phyloP scores from a whole-genome alignment of 2,329 filamentous ascomycete species.

The Cordyceps pruinosa region DNA sequence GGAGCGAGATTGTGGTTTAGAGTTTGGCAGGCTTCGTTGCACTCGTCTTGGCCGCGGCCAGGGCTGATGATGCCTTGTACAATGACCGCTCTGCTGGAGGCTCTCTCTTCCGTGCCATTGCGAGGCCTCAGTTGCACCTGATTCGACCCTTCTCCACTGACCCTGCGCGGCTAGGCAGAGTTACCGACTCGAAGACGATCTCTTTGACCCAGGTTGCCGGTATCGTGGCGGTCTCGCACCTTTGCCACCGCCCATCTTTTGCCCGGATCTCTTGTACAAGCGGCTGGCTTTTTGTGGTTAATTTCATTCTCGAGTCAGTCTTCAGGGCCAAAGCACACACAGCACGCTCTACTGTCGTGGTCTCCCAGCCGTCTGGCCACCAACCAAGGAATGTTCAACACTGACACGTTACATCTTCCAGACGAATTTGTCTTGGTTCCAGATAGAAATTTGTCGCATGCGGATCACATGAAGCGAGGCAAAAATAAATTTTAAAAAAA shows the following conservation, averaged over 20 bases:
- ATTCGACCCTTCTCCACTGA: not conserved
- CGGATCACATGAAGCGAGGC: too few relatives aligned
- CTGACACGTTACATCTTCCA: not conserved
- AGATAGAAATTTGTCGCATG: not conserved
- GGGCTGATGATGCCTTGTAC: not conserved
- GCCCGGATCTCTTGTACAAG: not conserved
- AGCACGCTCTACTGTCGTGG: not conserved
- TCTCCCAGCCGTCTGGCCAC: not conserved
- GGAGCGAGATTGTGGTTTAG: not conserved
- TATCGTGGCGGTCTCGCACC: not conserved
- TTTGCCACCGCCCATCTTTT: not conserved
- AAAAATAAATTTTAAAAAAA: too few relatives aligned
- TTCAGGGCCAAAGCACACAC: not conserved
- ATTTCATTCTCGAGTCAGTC: not conserved
- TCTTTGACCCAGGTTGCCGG: not conserved
- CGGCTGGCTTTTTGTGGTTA: too few relatives aligned
- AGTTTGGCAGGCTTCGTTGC: constrained; percentile 1
- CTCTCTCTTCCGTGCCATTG: not conserved
- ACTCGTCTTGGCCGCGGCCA: not conserved
- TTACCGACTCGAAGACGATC: not conserved
- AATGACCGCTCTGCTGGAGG: not conserved
- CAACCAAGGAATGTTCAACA: not conserved
- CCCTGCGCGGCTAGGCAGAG: too few relatives aligned
- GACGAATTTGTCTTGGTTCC: not conserved
- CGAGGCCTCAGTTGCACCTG: too few relatives aligned